phyloP scores from a whole-genome alignment of 768 basidiomycete species.

The Xerocomellus intermedius region DNA sequence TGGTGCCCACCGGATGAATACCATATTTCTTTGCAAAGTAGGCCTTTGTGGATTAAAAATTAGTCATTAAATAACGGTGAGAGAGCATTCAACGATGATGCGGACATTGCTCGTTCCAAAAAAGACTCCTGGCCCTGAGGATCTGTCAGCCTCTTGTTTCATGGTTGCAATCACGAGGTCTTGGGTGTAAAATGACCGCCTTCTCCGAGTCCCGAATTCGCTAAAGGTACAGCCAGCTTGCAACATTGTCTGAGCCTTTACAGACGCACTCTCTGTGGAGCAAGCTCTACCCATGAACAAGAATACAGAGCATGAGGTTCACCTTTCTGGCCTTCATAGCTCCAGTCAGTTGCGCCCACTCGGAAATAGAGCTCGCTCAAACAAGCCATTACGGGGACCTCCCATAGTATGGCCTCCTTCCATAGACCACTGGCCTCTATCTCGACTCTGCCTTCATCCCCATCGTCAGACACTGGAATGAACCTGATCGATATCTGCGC shows the following conservation, averaged over 20 bases:
- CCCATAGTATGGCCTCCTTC: conserved; percentile 89
- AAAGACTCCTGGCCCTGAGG: conserved; percentile 45
- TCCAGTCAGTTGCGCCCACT: conserved; percentile 77
- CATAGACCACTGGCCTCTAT: conserved; percentile 74
- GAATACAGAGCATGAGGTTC: conserved; percentile 1
- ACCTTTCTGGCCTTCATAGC: conserved; percentile 80
- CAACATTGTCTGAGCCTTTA: conserved; percentile 66
- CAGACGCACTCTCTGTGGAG: conserved; percentile 61
- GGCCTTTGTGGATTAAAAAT: conserved; percentile 44
- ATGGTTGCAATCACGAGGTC: conserved; percentile 74
- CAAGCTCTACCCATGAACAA: neutral
- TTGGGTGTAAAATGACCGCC: conserved; percentile 72
- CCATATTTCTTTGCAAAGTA: conserved; percentile 80
- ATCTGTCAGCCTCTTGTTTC: conserved; percentile 58
- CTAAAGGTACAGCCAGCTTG: conserved; percentile 67
- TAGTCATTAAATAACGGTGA: neutral
- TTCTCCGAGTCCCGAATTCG: conserved; percentile 85
- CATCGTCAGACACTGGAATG: conserved; percentile 51
- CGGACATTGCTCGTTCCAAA: conserved; percentile 85
- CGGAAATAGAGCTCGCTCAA: conserved; percentile 89
- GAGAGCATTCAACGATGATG: conserved; percentile 13
- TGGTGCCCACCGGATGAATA: conserved; percentile 71
- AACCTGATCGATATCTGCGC: conserved; percentile 61
- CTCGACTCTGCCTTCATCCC: conserved; percentile 58
- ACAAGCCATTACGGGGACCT: conserved; percentile 92